Percentiles rank a stretch among this genome's conserved stretches.
These are phyloP conservation scores for Dendrocalamus latiflorus DNA, from an alignment of 202 grass and related monocot genomes.

Conservation along the genomic window DNA sequence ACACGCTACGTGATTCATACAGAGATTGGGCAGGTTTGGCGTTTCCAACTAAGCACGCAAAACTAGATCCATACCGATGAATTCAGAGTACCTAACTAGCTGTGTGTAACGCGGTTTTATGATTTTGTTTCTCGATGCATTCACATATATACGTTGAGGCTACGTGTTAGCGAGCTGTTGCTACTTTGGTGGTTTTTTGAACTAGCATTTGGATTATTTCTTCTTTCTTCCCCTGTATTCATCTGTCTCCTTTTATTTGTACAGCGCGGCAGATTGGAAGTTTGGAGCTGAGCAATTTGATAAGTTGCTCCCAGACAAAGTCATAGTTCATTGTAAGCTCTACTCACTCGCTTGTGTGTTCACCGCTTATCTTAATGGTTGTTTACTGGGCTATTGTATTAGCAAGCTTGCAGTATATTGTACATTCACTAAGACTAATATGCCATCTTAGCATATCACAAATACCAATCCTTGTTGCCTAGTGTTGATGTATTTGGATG, in stretches of 20 bases:
- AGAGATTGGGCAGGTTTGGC: background rate
- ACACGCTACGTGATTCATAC: background rate
- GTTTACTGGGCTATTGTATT: background rate
- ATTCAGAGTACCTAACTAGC: background rate
- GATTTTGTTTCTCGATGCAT: background rate
- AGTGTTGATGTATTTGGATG: background rate
- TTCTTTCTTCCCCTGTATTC: slow-evolving; percentile 15
- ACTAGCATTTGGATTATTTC: background rate
- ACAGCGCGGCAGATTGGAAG: slow-evolving; percentile 80
- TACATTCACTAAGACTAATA: background rate
- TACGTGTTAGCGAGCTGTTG: background rate
- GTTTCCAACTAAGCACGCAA: background rate
- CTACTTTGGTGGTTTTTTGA: background rate
- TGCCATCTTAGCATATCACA: background rate
- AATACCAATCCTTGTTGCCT: background rate
- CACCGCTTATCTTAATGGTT: background rate
- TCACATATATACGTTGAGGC: background rate
- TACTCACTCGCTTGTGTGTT: background rate
- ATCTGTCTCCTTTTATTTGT: slow-evolving; percentile 28
- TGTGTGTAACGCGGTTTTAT: background rate
- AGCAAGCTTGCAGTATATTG: background rate
- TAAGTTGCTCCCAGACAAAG: slow-evolving; percentile 59
- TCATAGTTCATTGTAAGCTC: slow-evolving; percentile 93
- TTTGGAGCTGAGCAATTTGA: slow-evolving; percentile 84
- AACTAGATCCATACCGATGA: background rate